Evolutionary conservation across 148 eudicot genomes (phyloP).

Genomic region (Fallopia convolvulus): DNA sequence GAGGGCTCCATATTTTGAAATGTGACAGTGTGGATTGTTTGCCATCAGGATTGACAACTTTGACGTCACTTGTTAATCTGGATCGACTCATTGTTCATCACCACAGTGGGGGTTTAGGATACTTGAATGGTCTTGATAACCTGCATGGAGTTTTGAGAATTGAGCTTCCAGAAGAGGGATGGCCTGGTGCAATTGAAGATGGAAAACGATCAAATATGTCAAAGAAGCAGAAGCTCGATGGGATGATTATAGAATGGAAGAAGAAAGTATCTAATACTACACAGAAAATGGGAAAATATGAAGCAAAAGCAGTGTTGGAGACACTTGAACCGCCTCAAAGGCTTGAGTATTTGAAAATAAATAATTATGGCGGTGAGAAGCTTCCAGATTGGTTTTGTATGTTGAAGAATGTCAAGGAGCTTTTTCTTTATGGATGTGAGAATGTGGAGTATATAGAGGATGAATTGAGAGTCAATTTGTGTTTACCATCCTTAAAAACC

Average conservation of each 20-base stretch:
- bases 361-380: neutral
- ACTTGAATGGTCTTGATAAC: neutral
- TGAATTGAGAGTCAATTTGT: neutral
- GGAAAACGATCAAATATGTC: neutral
- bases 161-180: neutral
- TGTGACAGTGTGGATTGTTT: neutral
- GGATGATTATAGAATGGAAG: neutral
- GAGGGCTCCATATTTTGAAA: neutral
- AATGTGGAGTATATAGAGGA: neutral
- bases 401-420: neutral
- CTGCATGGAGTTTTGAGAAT: neutral
- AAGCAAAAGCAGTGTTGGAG: neutral
- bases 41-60: neutral
- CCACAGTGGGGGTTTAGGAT: neutral
- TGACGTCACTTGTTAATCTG: neutral
- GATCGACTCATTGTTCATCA: neutral
- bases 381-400: neutral
- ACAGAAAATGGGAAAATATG: neutral
- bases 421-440: neutral
- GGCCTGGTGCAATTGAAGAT: neutral
- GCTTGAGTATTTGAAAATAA: neutral
- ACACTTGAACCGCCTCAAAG: neutral
- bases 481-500: neutral
- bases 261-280: neutral
- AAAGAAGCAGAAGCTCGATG: neutral